Evolutionary conservation across 257 asterid genomes (phyloP).

Genomic region (Dorcoceras hygrometricum): DNA sequence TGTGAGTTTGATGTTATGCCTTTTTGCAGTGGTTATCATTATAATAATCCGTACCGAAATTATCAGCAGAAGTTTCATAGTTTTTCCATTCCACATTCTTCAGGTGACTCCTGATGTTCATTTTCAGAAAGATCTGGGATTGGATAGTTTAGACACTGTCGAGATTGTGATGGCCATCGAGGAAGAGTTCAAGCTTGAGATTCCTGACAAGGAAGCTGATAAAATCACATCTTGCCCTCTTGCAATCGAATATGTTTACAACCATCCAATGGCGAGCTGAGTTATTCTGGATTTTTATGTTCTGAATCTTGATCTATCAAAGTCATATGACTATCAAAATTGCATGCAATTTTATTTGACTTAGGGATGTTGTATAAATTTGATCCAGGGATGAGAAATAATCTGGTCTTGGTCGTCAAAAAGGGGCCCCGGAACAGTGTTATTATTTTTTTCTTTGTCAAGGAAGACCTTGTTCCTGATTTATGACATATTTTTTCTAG

Average conservation of each 20-base stretch:
- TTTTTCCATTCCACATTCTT: neutral
- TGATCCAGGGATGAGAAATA: constrained; percentile 5
- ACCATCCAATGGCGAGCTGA: constrained; percentile 20
- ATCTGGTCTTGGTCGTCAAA: neutral
- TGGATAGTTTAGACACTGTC: constrained; percentile 21
- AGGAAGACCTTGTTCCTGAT: neutral
- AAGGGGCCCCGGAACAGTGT: neutral
- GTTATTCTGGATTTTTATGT: neutral
- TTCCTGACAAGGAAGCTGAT: constrained; percentile 25
- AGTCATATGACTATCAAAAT: neutral
- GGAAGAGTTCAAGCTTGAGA: constrained; percentile 21
- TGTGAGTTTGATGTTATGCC: neutral
- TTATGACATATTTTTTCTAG: neutral
- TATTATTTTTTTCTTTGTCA: neutral
- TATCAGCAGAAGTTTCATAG: neutral
- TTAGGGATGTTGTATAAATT: neutral
- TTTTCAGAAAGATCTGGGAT: constrained; percentile 16
- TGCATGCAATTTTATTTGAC: neutral
- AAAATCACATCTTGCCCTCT: constrained; percentile 14
- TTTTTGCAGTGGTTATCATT: neutral
- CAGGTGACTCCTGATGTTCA: constrained; percentile 19
- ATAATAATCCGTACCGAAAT: neutral
- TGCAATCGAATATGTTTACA: constrained; percentile 10
- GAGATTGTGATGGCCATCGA: constrained; percentile 19
- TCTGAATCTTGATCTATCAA: neutral